Base-by-base conservation (phyloP, 257 asterid species). In the Fraxinus cuspidata region DNA sequence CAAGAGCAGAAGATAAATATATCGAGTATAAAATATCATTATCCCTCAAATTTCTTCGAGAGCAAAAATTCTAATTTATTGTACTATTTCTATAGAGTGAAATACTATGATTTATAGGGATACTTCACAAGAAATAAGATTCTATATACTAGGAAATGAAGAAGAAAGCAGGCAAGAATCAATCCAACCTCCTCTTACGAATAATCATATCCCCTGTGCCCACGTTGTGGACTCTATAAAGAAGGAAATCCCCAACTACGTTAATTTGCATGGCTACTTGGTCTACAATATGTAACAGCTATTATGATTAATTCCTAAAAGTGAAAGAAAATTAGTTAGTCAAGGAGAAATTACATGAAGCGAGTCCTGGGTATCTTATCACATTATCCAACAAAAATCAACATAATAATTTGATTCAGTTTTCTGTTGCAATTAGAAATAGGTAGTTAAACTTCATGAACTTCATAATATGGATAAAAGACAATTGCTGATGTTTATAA, bases 401-500 rank as follows among this genome's bases (percentile, higher is more conserved):
- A 56, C 21, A 56, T 53, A 5, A 53, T 53, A 18, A 53, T n/a
- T 6, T n/a, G 27, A 53, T 18, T 53, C 18, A 53, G 15, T 56
- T 56, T 56, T 56, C 65, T 56, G 23, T 23, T 2, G 13, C 65
- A 19, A 56, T 56, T n/a, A 56, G 27, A 21, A 56, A n/a, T n/a
- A 21, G 28, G 25, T 56, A 7, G 13, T 56, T 21, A n/a, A 64
- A 53, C 69, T 27, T 49, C 49, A 56, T 78, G 73, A 49, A 74
- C 49, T 63, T 19, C 68, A n/a, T 35, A 32, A 23, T 10, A 42
- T 8, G 53, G 73, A 65, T 28, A n/a, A 70, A 23, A 56, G 66
- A 74, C 34, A 23, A 66, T 40, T 38, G 32, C 77, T 74, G 64
- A 51, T 64, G 47, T 38, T 29, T 27, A 73, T n/a, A 32, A 51